These are phyloP conservation scores for Crotalaria pallida DNA, from an alignment of 306 rosid species.

Conservation along the genomic window DNA sequence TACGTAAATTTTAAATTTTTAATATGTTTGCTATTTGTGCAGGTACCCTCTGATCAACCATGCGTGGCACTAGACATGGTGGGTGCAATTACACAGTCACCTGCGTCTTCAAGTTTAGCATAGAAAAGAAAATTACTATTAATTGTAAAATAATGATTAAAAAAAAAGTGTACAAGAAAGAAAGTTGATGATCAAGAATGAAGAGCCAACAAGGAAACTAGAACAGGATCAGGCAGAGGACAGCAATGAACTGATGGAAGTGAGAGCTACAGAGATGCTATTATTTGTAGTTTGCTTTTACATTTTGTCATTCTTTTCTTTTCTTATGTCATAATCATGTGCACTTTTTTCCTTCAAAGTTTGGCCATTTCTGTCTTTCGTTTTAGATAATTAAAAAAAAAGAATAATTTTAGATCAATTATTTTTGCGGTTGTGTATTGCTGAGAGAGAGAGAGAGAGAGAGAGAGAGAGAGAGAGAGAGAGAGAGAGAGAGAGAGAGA, in stretches of 20 bases:
- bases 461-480: no score
- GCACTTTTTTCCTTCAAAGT: background rate
- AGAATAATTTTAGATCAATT: no score
- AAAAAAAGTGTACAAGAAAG: background rate
- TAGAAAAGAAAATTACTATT: background rate
- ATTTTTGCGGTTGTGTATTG: no score
- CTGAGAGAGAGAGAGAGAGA: no score
- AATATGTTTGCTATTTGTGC: constrained; percentile 7
- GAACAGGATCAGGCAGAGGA: background rate
- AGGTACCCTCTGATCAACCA: constrained; percentile 90
- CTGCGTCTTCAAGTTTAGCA: constrained; percentile 29
- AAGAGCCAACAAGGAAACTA: background rate
- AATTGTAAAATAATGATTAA: no score
- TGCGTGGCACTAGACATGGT: constrained; percentile 73
- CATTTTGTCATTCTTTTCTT: constrained; percentile 3
- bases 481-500: no score
- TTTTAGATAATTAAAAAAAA: no score
- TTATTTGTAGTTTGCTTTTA: constrained; percentile 9
- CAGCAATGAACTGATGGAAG: background rate
- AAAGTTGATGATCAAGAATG: background rate
- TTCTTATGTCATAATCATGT: background rate
- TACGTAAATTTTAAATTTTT: no score
- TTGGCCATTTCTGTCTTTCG: background rate
- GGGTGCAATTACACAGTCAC: constrained; percentile 65
- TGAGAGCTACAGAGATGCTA: background rate